phyloP scores from a whole-genome alignment of 345 rosid species.

The Aquilaria malaccensis region DNA sequence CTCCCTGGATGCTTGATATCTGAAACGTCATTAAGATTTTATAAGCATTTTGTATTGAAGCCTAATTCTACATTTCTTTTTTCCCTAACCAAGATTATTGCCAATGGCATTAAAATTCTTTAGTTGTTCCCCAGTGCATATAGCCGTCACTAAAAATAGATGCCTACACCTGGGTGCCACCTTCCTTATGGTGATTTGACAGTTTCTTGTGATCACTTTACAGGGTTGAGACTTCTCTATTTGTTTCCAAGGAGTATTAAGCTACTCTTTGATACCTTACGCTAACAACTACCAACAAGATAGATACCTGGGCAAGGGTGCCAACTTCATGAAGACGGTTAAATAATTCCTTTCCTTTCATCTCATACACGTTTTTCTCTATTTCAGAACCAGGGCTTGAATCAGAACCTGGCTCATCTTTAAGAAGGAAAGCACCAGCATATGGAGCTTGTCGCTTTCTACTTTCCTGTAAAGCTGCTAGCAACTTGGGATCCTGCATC shows the following conservation, averaged over 20 bases:
- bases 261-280: background rate
- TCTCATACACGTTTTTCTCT: constrained; percentile 57
- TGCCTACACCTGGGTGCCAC: no score
- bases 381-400: constrained; percentile 52
- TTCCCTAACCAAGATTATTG: no score
- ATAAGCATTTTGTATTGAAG: no score
- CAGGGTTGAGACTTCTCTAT: no score
- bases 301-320: constrained; percentile 86
- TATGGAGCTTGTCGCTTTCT: constrained; percentile 95
- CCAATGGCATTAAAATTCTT: no score
- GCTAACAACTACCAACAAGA: constrained; percentile 11
- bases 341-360: constrained; percentile 79
- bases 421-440: constrained; percentile 94
- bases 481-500: constrained; percentile 78
- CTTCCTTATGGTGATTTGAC: no score
- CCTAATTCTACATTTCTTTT: no score
- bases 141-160: no score
- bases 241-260: no score
- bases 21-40: constrained; percentile 22
- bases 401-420: constrained; percentile 79
- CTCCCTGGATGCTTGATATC: constrained; percentile 89
- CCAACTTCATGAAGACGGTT: constrained; percentile 93
- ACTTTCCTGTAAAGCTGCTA: constrained; percentile 92
- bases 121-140: no score
- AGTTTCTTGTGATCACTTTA: no score